Evolutionary conservation across 768 basidiomycete genomes (phyloP), one percentile per base, ranked within the genome.

Genomic region (Lenzites betulinus): DNA sequence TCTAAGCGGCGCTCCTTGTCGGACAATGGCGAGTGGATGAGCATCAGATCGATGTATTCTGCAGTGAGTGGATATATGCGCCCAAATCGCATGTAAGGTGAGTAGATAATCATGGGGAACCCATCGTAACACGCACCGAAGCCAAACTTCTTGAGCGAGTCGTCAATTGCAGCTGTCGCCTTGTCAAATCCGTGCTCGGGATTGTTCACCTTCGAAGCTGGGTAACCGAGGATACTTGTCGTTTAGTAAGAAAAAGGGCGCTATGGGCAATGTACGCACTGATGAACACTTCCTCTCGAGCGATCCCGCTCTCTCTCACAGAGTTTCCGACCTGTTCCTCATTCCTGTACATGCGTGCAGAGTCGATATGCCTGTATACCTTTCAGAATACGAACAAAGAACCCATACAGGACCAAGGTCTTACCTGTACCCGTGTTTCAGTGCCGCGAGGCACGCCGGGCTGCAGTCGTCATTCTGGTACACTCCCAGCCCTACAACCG

Each of bases 241-340:
- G 22, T 1, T 22, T 25, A 9, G 2, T 11, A 1, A 7, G 23
- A 13, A 3, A 3, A 16, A 20, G 35, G 30, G 33, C 35, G 2
- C 22, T 4, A 11, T 16, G 6, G 23, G 22, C 7, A 51, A 35
- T 7, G 35, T 70, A 75, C 83, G 54, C 64, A 90, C 90, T 78
- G 60, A 87, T 76, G 70, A 83, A 87, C 62, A 88, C 75, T 61
- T 93, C 86, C 18, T 80, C 80, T 66, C 92, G 79, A 20, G 86
- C 84, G 35, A 93, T 79, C 33, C 90, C 93, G 60, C 86, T 87
- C 41, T 81, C 82, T 63, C 79, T 83, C 67, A 95, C 83, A 8
- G 90, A 92, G 60, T 85, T 78, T 2, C 92, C 92, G 11, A 94
- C 92, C 62, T 89, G 85, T 64, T 83, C 83, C 70, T 93, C 90